Conservation (phyloP, 257 asterid genomes). For the Cinchona pubescens region DNA sequence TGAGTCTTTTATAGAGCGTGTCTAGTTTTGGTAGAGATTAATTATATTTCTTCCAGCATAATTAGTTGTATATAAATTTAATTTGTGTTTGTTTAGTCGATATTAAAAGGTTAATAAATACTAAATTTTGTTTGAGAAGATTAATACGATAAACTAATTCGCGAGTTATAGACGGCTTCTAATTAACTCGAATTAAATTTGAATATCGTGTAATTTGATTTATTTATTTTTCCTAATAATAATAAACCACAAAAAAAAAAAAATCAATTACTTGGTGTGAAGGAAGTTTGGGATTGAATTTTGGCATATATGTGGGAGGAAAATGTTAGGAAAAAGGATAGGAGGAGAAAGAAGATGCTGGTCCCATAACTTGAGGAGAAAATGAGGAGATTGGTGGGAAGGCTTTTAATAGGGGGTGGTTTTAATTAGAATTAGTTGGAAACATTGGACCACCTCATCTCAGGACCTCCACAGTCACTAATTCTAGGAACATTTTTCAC, state of each 20-base stretch:
- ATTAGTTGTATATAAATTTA: no score
- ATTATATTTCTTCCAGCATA: no score
- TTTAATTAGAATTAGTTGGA: slow-evolving; percentile 79
- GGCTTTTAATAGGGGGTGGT: slow-evolving; percentile 24
- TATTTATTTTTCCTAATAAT: background rate
- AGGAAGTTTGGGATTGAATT: background rate
- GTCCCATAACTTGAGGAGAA: slow-evolving; percentile 45
- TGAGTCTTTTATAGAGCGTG: no score
- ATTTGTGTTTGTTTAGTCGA: no score
- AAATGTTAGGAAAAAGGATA: no score
- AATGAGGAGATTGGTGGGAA: slow-evolving; percentile 43
- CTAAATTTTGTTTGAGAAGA: no score
- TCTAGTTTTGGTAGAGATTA: no score
- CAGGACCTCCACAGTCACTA: slow-evolving; percentile 54
- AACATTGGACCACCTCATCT: slow-evolving; percentile 81
- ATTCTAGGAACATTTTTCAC: slow-evolving; percentile 55
- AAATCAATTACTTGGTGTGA: background rate
- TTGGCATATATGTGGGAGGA: slow-evolving; percentile 7
- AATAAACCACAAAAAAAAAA: background rate
- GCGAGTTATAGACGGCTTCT: no score
- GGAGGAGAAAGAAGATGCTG: slow-evolving; percentile 28
- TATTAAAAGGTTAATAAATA: no score
- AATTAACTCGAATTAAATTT: no score
- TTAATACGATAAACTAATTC: background rate
- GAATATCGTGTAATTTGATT: background rate